These are phyloP conservation scores for Lactifluus rugatus DNA, from an alignment of 768 basidiomycete species.

Conservation along the genomic window DNA sequence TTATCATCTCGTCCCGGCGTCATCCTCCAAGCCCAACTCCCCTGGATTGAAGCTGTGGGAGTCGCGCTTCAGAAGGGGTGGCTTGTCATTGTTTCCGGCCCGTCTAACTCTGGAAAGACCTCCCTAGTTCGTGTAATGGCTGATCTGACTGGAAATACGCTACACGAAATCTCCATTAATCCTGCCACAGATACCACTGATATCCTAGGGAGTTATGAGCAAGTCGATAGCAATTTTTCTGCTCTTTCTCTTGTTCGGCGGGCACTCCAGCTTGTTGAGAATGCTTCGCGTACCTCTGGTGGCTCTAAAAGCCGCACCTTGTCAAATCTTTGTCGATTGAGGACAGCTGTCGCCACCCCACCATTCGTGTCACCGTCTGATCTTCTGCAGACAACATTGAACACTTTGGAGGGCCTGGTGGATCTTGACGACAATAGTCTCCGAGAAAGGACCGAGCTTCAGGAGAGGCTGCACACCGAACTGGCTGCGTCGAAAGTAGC, in stretches of 20 bases:
- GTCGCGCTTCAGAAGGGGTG: conserved; percentile 67
- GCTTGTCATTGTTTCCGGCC: conserved; percentile 84
- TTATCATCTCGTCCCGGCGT: conserved; percentile 34
- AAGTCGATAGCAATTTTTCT: conserved; percentile 52
- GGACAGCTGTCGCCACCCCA: neutral
- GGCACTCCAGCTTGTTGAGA: conserved; percentile 32
- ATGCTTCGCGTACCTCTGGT: conserved; percentile 28
- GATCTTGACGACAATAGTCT: conserved; percentile 3
- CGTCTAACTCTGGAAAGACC: conserved; percentile 69
- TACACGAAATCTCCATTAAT: conserved; percentile 72
- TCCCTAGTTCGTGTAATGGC: conserved; percentile 62
- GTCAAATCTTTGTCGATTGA: neutral
- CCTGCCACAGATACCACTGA: conserved; percentile 88
- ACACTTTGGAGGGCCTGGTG: conserved; percentile 26
- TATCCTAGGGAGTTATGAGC: conserved; percentile 92
- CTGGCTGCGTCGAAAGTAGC: conserved; percentile 25
- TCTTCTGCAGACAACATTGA: conserved; percentile 24
- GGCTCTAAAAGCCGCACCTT: conserved; percentile 13
- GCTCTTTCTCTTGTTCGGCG: conserved; percentile 31
- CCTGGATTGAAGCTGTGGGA: conserved; percentile 65
- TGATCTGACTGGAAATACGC: conserved; percentile 50
- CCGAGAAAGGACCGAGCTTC: conserved; percentile 6
- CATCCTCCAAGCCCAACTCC: conserved; percentile 52
- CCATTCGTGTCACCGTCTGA: neutral
- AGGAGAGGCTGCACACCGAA: conserved; percentile 8